phyloP scores from a whole-genome alignment of 2,329 filamentous ascomycete species.

The Blumeriella jaapii region DNA sequence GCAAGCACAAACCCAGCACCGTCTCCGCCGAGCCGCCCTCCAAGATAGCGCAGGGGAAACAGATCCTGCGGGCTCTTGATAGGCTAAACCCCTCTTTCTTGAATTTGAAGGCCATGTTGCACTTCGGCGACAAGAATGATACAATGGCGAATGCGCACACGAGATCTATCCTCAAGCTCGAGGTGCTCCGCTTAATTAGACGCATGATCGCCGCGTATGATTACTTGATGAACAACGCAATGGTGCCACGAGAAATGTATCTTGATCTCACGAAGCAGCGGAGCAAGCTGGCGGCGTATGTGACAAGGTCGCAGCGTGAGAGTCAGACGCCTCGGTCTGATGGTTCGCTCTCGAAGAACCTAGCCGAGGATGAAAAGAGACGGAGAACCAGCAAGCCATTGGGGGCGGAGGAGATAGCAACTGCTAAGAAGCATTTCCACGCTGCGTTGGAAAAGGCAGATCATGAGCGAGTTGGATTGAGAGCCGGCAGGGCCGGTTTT shows the following conservation, averaged over 20 bases:
- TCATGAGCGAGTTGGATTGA: neutral
- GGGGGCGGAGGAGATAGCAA: no score
- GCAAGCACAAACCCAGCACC: no score
- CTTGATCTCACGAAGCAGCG: conserved; percentile 22
- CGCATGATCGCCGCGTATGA: conserved; percentile 27
- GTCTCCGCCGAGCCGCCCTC: conserved; percentile 21
- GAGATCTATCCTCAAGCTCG: no score
- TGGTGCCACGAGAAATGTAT: conserved; percentile 18
- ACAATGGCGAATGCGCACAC: no score
- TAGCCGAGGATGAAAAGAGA: no score
- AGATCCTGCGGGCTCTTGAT: conserved; percentile 39
- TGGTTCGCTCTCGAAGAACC: no score
- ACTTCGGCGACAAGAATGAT: conserved; percentile 16
- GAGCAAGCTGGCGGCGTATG: conserved; percentile 28
- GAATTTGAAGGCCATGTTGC: conserved; percentile 21
- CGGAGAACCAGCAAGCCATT: no score
- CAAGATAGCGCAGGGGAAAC: conserved; percentile 36
- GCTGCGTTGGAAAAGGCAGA: neutral
- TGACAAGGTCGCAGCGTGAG: neutral
- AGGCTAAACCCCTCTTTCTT: conserved; percentile 28
- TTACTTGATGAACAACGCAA: conserved; percentile 20
- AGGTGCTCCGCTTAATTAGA: conserved; percentile 21
- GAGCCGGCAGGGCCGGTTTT: no score
- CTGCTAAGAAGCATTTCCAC: neutral
- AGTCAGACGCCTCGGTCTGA: no score